Evolutionary conservation across 306 rosid species (phyloP).

Genomic region (Dalbergia cultrata): DNA sequence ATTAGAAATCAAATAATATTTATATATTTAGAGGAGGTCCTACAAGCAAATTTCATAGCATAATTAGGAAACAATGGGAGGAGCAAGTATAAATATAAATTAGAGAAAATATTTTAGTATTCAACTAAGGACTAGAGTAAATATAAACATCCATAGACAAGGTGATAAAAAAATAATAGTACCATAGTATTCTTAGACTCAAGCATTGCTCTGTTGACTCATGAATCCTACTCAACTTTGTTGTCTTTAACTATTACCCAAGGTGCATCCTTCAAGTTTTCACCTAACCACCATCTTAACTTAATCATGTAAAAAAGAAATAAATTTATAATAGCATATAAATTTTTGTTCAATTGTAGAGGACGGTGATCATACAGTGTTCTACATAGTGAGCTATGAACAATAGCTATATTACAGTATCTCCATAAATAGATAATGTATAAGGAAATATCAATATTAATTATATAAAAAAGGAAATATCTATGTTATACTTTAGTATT

Average conservation of each 20-base stretch:
- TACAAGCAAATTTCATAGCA: constrained; percentile 50
- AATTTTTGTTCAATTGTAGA: constrained; percentile 45
- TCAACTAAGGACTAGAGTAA: constrained; percentile 8
- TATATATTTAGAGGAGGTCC: constrained; percentile 50
- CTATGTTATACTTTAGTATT: not conserved
- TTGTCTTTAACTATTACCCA: constrained; percentile 51
- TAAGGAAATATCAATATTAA: no score
- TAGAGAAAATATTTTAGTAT: not conserved
- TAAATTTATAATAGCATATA: not conserved
- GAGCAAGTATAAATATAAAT: not conserved
- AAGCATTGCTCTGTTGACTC: constrained; percentile 47
- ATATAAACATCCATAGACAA: constrained; percentile 2
- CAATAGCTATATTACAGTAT: constrained; percentile 23
- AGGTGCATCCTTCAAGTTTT: constrained; percentile 54
- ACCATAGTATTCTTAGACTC: constrained; percentile 56
- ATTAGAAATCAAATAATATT: not conserved
- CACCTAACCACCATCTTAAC: constrained; percentile 32
- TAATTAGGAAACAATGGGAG: constrained; percentile 51
- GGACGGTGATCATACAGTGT: constrained; percentile 57
- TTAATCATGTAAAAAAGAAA: not conserved
- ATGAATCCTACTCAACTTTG: constrained; percentile 57
- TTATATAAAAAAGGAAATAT: constrained; percentile 31
- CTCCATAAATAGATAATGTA: constrained; percentile 43
- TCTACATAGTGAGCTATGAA: constrained; percentile 13
- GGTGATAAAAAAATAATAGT: constrained; percentile 3